Conservation (phyloP, 306 rosid genomes). For the Canavalia gladiata region DNA sequence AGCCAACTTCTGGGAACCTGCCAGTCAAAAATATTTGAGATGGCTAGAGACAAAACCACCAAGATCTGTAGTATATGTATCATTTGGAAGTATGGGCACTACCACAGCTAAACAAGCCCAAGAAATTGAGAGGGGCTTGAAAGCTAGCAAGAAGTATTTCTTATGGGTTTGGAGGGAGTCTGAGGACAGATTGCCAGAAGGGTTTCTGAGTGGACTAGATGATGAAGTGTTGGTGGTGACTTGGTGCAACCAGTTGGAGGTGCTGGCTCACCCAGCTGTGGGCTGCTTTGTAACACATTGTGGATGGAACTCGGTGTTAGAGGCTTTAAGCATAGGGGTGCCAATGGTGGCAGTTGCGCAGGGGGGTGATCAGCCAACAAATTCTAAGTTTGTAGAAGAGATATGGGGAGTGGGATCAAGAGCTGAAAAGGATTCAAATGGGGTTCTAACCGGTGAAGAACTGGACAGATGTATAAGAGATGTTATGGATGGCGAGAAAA, state of each 20-base stretch:
- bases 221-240: too few species aligned
- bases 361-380: slow-evolving; percentile 51
- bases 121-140: slow-evolving; percentile 55
- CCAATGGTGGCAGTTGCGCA: slow-evolving; percentile 63
- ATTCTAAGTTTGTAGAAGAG: slow-evolving; percentile 61
- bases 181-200: slow-evolving; percentile 25
- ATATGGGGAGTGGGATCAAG: slow-evolving; percentile 63
- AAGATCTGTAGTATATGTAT: slow-evolving; percentile 50
- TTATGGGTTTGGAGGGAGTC: slow-evolving; percentile 12
- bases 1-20: too few species aligned
- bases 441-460: slow-evolving; percentile 44
- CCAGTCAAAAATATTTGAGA: too few species aligned
- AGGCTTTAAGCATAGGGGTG: slow-evolving; percentile 53
- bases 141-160: too few species aligned
- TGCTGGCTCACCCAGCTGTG: too few species aligned
- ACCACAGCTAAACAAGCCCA: slow-evolving; percentile 46
- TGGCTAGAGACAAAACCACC: too few species aligned
- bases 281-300: too few species aligned
- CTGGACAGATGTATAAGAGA: too few species aligned
- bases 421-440: slow-evolving; percentile 34
- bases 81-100: slow-evolving; percentile 57
- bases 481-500: slow-evolving; percentile 51
- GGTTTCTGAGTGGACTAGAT: too few species aligned
- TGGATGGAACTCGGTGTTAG: too few species aligned
- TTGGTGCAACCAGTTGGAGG: too few species aligned